Evolutionary conservation across 2,329 filamentous ascomycete genomes (phyloP).

Genomic region (Aspergillus fumigatiaffinis): DNA sequence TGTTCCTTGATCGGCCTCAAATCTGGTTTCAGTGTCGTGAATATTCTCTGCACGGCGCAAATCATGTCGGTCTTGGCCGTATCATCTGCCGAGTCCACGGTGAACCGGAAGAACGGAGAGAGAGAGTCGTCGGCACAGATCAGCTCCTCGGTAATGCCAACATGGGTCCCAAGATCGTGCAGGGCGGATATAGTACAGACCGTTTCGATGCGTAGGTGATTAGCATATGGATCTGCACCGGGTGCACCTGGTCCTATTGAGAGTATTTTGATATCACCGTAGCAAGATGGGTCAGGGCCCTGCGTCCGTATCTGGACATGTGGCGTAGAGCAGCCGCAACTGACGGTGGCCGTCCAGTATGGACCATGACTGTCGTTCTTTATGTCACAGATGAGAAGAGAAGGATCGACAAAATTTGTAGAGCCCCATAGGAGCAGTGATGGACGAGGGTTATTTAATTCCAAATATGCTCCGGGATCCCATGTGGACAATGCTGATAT

Average conservation of each 20-base stretch:
- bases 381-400: constrained; percentile 3
- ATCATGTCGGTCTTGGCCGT: constrained; percentile 1
- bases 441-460: not conserved
- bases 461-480: constrained; percentile 1
- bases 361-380: not conserved
- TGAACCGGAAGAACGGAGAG: constrained; percentile 25
- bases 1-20: constrained; percentile 16
- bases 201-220: constrained; percentile 23
- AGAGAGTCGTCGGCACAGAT: constrained; percentile 21
- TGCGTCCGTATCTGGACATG: constrained; percentile 12
- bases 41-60: constrained; percentile 8
- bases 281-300: not conserved
- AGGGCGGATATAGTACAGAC: constrained; percentile 23
- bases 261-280: constrained; percentile 9
- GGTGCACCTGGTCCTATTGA: constrained; percentile 8
- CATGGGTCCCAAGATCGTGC: constrained; percentile 13
- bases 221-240: constrained; percentile 21
- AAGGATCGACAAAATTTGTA: constrained; percentile 1
- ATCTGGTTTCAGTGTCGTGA: constrained; percentile 18
- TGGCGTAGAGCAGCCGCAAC: constrained; percentile 13
- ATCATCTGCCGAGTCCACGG: not conserved
- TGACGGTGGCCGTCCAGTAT: constrained; percentile 10
- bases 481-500: constrained; percentile 3
- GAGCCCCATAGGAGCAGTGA: not conserved
- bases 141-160: constrained; percentile 21